Base-by-base conservation (phyloP, 1,284 basidiomycete genomes). In the Cryptococcus floricola region DNA sequence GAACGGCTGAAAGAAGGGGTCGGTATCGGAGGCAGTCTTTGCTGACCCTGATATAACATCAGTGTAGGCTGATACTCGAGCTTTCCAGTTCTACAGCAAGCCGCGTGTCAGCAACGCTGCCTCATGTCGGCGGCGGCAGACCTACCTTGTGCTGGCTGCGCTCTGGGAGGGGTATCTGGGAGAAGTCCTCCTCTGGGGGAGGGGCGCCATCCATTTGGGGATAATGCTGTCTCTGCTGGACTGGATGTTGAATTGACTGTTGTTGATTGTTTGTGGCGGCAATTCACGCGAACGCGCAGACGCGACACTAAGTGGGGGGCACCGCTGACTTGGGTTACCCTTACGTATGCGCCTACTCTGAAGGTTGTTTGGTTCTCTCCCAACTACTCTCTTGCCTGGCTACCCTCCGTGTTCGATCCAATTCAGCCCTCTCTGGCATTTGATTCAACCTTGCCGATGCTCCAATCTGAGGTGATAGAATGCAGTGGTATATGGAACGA, bases 141-240 rank as follows among this genome's bases (percentile, higher is more conserved):
- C 70, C 34, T 34, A 80, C 81, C 75, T 97, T 98, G 81, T 95
- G 91, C 12, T 83, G 79, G 59, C 97, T 85, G 48, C 95, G 80
- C 63, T 96, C 92, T 39, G 85, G 79, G 53, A 98, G 82, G 27
- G 91, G 80, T 57, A 97, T 84, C 52, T 82, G 76, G 56, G 87
- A 87, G 76, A 95, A 97, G 79, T 98, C 93, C 79, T 97, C 93
- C 80, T 96, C 93, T 71, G 83, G 86, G 53, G 90, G 89, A 63
- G 88, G 87, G 66, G 87, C 86, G 60, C 89, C 91, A 77, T 93
- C 91, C 91, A 93, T 93, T 27, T 23, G 42, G 48, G 25, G 16
- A 43, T 50, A 34, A 23, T 50, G 48, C 6, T 34, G 31, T 8
- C 4, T 34, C 10, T 6, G 31, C 6, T 34, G 5, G 10, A 34